Percentiles rank a stretch among this genome's conserved stretches.
Conservation (phyloP, 2,329 filamentous ascomycete genomes). For the Hypoxylon sp. region DNA sequence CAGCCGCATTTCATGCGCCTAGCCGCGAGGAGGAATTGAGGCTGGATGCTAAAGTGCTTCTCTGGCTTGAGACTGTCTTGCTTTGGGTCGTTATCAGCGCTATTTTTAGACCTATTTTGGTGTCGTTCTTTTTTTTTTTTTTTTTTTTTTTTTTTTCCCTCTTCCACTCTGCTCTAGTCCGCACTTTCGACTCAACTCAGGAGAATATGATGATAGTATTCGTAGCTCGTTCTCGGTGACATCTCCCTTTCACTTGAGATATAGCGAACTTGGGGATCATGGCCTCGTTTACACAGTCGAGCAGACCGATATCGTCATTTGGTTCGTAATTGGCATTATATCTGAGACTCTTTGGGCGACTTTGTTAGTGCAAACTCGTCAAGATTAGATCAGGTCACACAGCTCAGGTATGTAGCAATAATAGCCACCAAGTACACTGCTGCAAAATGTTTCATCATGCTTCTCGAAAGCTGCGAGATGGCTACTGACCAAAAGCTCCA, state of each 20-base stretch:
- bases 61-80: conserved; percentile 4
- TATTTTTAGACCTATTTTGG: conserved; percentile 21
- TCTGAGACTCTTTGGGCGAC: no score
- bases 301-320: background rate
- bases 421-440: no score
- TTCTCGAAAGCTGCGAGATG: no score
- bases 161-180: background rate
- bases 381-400: no score
- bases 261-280: background rate
- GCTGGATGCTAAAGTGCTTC: background rate
- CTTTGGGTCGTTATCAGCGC: background rate
- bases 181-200: background rate
- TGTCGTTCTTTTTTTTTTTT: background rate
- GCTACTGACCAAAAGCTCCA: no score
- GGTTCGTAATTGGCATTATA: no score
- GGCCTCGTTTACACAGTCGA: background rate
- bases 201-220: background rate
- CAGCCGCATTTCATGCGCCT: conserved; percentile 10
- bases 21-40: background rate
- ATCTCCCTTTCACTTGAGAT: background rate
- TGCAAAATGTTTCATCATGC: no score
- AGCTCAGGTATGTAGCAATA: no score
- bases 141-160: background rate
- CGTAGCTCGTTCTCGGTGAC: background rate
- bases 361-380: no score